Conservation (phyloP, 305 asterid genomes). For the Withania somnifera region DNA sequence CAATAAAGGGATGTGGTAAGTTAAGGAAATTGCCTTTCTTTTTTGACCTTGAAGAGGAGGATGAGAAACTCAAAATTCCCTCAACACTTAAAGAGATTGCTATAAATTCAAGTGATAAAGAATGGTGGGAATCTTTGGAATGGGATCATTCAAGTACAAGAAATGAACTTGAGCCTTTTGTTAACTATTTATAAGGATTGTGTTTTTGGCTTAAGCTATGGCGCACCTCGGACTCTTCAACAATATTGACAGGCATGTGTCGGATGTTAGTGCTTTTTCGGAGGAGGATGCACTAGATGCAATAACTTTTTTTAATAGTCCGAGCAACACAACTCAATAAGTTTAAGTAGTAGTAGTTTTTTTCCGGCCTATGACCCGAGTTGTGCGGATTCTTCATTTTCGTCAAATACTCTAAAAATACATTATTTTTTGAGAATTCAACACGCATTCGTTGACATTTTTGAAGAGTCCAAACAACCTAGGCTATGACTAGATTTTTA, state of each 20-base stretch:
- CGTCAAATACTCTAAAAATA: no score
- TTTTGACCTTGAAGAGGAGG: background rate
- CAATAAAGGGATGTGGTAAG: constrained; percentile 1
- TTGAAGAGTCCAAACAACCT: no score
- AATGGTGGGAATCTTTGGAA: constrained; percentile 18
- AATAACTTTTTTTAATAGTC: no score
- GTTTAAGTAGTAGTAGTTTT: no score
- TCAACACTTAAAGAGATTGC: constrained; percentile 8
- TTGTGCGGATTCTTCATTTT: no score
- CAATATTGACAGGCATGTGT: background rate
- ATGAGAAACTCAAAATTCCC: background rate
- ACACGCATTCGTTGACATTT: no score
- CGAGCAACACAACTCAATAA: no score
- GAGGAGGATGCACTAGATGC: no score
- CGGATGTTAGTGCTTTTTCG: no score
- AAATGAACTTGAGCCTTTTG: constrained; percentile 8
- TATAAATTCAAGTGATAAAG: constrained; percentile 7
- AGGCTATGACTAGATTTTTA: no score
- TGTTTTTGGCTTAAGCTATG: background rate
- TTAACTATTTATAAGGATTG: background rate
- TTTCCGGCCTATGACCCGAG: no score
- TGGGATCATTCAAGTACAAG: constrained; percentile 8
- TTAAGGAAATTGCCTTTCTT: constrained; percentile 11
- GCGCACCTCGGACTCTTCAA: background rate
- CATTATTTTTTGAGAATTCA: no score